phyloP scores from a whole-genome alignment of 768 basidiomycete genomes.

The Grammothele lineata region DNA sequence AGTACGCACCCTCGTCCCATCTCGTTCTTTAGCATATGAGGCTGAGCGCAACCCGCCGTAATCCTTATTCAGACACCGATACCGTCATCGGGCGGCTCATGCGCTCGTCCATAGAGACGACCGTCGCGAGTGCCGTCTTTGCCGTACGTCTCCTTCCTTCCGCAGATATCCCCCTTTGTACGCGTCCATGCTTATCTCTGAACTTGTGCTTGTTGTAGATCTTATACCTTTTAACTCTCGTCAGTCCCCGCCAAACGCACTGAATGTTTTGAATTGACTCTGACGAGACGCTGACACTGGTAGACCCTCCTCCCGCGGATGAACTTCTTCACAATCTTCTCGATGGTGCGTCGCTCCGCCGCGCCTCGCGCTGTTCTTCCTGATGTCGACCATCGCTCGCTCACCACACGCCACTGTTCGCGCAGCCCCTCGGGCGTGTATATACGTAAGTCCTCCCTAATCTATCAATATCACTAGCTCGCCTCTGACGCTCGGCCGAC shows the following conservation, averaged over 20 bases:
- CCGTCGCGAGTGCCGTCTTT: background rate
- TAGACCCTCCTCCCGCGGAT: background rate
- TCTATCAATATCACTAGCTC: background rate
- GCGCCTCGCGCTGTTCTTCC: no score
- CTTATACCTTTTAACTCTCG: background rate
- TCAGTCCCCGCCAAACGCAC: no score
- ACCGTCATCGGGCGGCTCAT: slow-evolving; percentile 4
- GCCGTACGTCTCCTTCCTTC: background rate
- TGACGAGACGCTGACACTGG: no score
- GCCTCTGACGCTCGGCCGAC: background rate
- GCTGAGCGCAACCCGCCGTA: background rate
- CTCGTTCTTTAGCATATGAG: no score
- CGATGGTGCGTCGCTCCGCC: slow-evolving; percentile 2
- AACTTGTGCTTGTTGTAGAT: no score
- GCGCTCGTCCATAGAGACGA: slow-evolving; percentile 6
- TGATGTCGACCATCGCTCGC: background rate
- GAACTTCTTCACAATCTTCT: slow-evolving; percentile 1
- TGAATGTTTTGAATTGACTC: no score
- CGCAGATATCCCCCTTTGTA: no score
- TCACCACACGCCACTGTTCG: background rate
- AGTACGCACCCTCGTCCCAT: background rate
- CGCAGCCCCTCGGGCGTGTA: slow-evolving; percentile 2
- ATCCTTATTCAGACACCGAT: slow-evolving; percentile 1
- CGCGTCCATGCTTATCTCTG: background rate
- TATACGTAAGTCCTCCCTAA: background rate